phyloP scores from a whole-genome alignment of 805 yeast genomes.

The Ogataea polymorpha region DNA sequence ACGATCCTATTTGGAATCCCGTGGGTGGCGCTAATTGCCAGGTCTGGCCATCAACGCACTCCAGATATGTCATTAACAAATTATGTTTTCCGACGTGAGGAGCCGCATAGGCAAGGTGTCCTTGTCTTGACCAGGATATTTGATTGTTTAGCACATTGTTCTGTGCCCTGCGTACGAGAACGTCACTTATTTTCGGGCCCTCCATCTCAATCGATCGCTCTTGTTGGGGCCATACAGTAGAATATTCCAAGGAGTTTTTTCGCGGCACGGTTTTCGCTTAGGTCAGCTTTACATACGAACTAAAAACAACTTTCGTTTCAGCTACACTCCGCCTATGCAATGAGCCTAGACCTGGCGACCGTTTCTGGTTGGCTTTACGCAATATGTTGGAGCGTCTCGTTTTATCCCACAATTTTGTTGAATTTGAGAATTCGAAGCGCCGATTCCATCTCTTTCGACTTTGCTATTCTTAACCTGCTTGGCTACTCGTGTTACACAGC shows the following conservation, averaged over 20 bases:
- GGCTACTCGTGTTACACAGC: slow-evolving; percentile 45
- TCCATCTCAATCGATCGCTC: slow-evolving; percentile 1
- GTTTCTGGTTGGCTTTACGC: slow-evolving; percentile 32
- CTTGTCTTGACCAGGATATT: slow-evolving; percentile 79
- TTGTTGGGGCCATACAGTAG: background rate
- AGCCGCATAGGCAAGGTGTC: slow-evolving; percentile 70
- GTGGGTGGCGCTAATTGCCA: slow-evolving; percentile 75
- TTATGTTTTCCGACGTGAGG: slow-evolving; percentile 32
- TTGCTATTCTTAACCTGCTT: slow-evolving; percentile 40
- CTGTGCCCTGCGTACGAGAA: slow-evolving; percentile 23
- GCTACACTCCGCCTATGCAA: slow-evolving; percentile 1
- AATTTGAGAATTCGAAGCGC: slow-evolving; percentile 40
- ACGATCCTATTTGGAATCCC: slow-evolving; percentile 25
- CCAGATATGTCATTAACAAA: slow-evolving; percentile 62
- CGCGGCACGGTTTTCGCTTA: background rate
- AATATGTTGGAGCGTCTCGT: slow-evolving; percentile 40
- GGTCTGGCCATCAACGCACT: slow-evolving; percentile 66
- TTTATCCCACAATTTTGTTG: slow-evolving; percentile 46
- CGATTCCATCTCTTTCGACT: slow-evolving; percentile 50
- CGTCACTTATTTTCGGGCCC: slow-evolving; percentile 19
- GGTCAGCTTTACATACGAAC: background rate
- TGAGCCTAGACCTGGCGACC: slow-evolving; percentile 14
- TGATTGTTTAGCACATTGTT: slow-evolving; percentile 13
- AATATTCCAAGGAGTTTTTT: slow-evolving; percentile 1
- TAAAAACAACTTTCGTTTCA: background rate